A percentile compares a stretch with the other conserved stretches of the same genome.
Evolutionary conservation across 306 rosid species (phyloP).

Genomic region (Prosopis cineraria): DNA sequence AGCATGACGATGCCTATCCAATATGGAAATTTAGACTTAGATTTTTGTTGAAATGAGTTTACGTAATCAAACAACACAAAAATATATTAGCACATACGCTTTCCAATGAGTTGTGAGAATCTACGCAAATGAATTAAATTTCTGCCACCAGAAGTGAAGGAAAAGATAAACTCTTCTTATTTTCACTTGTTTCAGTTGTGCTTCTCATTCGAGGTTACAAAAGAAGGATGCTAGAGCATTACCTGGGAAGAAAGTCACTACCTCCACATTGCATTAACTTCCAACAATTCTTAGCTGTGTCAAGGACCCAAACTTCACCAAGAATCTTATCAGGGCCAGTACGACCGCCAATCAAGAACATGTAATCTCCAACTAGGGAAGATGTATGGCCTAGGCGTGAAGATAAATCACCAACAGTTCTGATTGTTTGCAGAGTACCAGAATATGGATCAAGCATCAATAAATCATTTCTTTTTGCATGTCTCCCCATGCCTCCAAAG

Average conservation of each 20-base stretch:
- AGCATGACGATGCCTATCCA: slow-evolving; percentile 90
- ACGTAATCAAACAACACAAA: slow-evolving; percentile 23
- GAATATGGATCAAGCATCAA: slow-evolving; percentile 60
- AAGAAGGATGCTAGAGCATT: slow-evolving; percentile 29
- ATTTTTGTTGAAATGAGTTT: slow-evolving; percentile 11
- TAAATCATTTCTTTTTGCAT: slow-evolving; percentile 69
- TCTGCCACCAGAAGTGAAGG: slow-evolving; percentile 10
- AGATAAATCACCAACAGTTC: slow-evolving; percentile 41
- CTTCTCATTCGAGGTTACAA: slow-evolving; percentile 9
- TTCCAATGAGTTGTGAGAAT: slow-evolving; percentile 15
- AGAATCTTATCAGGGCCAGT: slow-evolving; percentile 81
- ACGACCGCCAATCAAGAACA: slow-evolving; percentile 89
- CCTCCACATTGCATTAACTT: slow-evolving; percentile 57
- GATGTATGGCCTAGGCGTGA: slow-evolving; percentile 82
- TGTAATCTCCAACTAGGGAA: slow-evolving; percentile 59
- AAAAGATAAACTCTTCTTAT: not conserved
- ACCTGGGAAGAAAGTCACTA: slow-evolving; percentile 74
- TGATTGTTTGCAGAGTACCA: slow-evolving; percentile 52
- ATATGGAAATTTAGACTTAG: slow-evolving; percentile 29
- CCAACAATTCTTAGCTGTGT: slow-evolving; percentile 60
- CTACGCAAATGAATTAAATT: slow-evolving; percentile 16
- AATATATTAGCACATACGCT: not conserved
- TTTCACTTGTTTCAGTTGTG: slow-evolving; percentile 9
- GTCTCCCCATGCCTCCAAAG: slow-evolving; percentile 93
- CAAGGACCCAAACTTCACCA: slow-evolving; percentile 70